Evolutionary conservation across 2,329 filamentous ascomycete species (phyloP).

Genomic region (Chaetomiaceae sp.): DNA sequence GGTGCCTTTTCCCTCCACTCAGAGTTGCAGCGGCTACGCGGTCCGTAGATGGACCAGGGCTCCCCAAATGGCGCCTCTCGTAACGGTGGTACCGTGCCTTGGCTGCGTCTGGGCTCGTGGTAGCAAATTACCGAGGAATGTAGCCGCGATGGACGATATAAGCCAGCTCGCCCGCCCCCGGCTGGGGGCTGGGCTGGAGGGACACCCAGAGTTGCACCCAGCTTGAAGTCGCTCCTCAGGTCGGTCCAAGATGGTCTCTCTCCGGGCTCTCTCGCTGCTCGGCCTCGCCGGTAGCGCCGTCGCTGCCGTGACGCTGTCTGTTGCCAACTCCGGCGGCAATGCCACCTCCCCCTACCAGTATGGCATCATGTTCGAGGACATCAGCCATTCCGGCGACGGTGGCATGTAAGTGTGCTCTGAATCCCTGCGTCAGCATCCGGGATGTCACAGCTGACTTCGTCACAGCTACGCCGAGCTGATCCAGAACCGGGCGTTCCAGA

Average conservation of each 20-base stretch:
- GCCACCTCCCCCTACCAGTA: constrained; percentile 10
- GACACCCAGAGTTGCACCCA: not conserved
- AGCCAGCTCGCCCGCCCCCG: not conserved
- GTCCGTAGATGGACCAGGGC: too few species aligned
- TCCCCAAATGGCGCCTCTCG: too few species aligned
- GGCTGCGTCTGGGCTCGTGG: too few species aligned
- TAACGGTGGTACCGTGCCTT: too few species aligned
- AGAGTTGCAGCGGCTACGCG: too few species aligned
- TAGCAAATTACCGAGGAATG: too few species aligned
- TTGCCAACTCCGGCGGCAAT: constrained; percentile 16
- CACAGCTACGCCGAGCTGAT: constrained; percentile 9
- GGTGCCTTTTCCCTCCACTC: too few species aligned
- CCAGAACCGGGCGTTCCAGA: constrained; percentile 7
- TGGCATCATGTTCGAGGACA: constrained; percentile 22
- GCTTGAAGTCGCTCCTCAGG: not conserved
- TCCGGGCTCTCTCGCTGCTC: constrained; percentile 5
- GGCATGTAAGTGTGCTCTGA: constrained; percentile 1
- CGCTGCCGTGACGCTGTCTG: constrained; percentile 1
- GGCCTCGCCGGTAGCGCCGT: not conserved
- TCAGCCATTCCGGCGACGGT: constrained; percentile 9
- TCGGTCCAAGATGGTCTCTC: constrained; percentile 2
- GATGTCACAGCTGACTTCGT: not conserved
- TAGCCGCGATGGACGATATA: too few species aligned
- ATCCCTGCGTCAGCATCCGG: too few species aligned
- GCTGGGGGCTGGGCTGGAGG: not conserved